Percentiles rank a stretch among this genome's conserved stretches.
Evolutionary conservation across 1,284 basidiomycete genomes (phyloP).

Genomic region (Phellinidium pouzarii): DNA sequence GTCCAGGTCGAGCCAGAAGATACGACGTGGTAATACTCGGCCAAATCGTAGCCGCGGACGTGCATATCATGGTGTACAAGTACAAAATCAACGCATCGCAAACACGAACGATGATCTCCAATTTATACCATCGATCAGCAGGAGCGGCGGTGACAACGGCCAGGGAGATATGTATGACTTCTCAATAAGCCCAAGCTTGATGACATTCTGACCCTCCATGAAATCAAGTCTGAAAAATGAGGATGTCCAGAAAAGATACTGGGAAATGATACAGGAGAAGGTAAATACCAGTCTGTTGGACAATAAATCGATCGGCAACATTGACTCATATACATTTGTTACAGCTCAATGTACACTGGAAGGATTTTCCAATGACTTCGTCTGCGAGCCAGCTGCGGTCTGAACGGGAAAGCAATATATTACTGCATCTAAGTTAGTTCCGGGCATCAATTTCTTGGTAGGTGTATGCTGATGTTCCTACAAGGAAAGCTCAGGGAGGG

Average conservation of each 20-base stretch:
- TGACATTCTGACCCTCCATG: neutral
- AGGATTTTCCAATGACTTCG: slow-evolving; percentile 4
- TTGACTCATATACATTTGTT: neutral
- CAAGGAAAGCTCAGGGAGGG: slow-evolving; percentile 17
- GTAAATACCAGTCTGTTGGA: neutral
- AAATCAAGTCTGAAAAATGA: slow-evolving; percentile 8
- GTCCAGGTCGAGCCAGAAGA: neutral
- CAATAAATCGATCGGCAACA: neutral
- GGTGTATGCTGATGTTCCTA: neutral
- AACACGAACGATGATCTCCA: neutral
- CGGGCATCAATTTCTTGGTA: neutral
- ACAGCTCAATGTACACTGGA: slow-evolving; percentile 7
- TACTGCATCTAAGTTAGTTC: slow-evolving; percentile 9
- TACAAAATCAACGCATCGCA: neutral
- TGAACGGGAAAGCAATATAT: slow-evolving; percentile 14
- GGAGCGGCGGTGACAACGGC: slow-evolving; percentile 12
- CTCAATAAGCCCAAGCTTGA: neutral
- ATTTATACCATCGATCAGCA: slow-evolving; percentile 13
- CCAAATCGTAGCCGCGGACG: neutral
- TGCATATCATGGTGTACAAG: neutral
- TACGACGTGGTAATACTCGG: neutral
- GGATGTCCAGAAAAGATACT: slow-evolving; percentile 10
- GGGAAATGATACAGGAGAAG: slow-evolving; percentile 13
- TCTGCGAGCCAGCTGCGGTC: neutral
- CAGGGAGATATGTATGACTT: slow-evolving; percentile 10